phyloP scores from a whole-genome alignment of 1,284 basidiomycete genomes.

The Heterobasidion occidentale region DNA sequence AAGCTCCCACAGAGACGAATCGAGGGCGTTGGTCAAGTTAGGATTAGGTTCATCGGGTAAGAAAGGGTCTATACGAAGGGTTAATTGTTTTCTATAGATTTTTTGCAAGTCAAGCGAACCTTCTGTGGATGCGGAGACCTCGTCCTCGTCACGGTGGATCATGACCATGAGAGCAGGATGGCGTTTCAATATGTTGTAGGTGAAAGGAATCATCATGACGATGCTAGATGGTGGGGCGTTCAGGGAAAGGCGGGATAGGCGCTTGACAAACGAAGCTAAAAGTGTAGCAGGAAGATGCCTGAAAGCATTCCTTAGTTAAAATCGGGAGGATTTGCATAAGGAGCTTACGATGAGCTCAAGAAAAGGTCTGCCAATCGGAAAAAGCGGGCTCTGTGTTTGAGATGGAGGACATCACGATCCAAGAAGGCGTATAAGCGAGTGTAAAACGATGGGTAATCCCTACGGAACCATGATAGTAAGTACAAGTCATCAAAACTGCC shows the following conservation, averaged over 20 bases:
- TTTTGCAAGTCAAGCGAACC: constrained; percentile 18
- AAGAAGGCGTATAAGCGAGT: constrained; percentile 88
- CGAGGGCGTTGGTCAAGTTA: constrained; percentile 70
- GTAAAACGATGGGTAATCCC: constrained; percentile 96
- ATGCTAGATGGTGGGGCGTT: constrained; percentile 86
- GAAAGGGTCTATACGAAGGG: constrained; percentile 61
- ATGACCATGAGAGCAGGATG: constrained; percentile 91
- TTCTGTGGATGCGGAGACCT: constrained; percentile 27
- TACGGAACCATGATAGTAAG: constrained; percentile 19
- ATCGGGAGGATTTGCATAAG: neutral
- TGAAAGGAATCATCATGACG: constrained; percentile 87
- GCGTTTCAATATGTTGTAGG: constrained; percentile 90
- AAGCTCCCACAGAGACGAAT: constrained; percentile 92
- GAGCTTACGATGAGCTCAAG: constrained; percentile 77
- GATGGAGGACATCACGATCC: constrained; percentile 81
- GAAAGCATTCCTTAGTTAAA: neutral
- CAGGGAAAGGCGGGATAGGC: constrained; percentile 79
- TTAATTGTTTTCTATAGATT: neutral
- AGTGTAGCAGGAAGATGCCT: constrained; percentile 86
- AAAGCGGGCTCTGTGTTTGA: constrained; percentile 90
- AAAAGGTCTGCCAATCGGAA: constrained; percentile 91
- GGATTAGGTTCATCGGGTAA: constrained; percentile 65
- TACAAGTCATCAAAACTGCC: neutral
- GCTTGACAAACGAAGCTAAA: constrained; percentile 92
- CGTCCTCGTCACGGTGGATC: constrained; percentile 68